phyloP scores from a whole-genome alignment of 805 yeast species.

The Candida verbasci region DNA sequence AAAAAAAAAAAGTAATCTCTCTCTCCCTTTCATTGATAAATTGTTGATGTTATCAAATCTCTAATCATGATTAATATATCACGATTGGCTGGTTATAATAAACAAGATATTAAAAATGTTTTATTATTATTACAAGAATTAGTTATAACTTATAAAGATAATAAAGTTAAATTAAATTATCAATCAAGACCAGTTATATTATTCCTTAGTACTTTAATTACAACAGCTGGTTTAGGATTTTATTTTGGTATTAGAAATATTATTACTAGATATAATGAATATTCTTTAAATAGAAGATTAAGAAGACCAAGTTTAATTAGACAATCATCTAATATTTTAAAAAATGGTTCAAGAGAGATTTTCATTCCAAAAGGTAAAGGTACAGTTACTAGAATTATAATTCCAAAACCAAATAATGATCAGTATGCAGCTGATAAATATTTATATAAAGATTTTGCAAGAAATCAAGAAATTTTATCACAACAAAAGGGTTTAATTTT shows the following conservation, averaged over 20 bases:
- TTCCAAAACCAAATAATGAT: slow-evolving; percentile 46
- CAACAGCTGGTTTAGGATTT: slow-evolving; percentile 39
- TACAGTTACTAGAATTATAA: slow-evolving; percentile 28
- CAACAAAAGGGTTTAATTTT: slow-evolving; percentile 18
- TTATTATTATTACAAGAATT: slow-evolving; percentile 32
- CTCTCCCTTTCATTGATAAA: too few relatives aligned
- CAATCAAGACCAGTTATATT: slow-evolving; percentile 39
- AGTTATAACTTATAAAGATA: slow-evolving; percentile 30
- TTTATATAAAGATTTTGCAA: slow-evolving; percentile 44
- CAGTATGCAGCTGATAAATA: slow-evolving; percentile 54
- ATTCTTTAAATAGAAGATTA: slow-evolving; percentile 17
- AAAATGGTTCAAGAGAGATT: slow-evolving; percentile 44
- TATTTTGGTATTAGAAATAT: slow-evolving; percentile 27
- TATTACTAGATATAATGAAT: slow-evolving; percentile 27
- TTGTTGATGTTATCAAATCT: too few relatives aligned
- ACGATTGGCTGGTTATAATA: slow-evolving; percentile 26
- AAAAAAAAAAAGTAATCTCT: too few relatives aligned
- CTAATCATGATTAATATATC: slow-evolving; percentile 31
- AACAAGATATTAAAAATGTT: slow-evolving; percentile 31
- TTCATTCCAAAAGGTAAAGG: slow-evolving; percentile 42
- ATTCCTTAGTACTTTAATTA: slow-evolving; percentile 34
- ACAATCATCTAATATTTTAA: slow-evolving; percentile 38
- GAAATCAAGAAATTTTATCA: slow-evolving; percentile 12
- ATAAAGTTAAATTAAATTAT: slow-evolving; percentile 35
- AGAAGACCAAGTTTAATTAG: slow-evolving; percentile 35